phyloP scores from a whole-genome alignment of 352 stramenopile species.

The Pythium myriotylum region DNA sequence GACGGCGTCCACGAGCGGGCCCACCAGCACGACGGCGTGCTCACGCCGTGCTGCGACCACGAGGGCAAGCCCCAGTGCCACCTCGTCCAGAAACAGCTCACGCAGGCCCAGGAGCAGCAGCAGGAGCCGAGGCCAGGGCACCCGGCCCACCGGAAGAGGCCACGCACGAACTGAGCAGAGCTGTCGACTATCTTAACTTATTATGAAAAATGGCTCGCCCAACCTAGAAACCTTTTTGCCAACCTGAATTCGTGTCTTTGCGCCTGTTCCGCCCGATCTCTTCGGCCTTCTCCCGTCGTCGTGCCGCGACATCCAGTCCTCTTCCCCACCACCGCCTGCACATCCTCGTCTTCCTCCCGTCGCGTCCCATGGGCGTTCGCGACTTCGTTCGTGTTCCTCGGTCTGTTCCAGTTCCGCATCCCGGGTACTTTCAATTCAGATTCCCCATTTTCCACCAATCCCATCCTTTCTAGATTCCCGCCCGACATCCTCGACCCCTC shows the following conservation, averaged over 20 bases:
- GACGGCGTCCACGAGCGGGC: constrained; percentile 43
- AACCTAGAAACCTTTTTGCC: too few species aligned
- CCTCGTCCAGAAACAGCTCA: constrained; percentile 12
- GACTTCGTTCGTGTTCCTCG: too few species aligned
- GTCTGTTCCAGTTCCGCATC: too few species aligned
- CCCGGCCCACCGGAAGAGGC: constrained; percentile 3
- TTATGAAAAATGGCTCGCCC: background rate
- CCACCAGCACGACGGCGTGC: constrained; percentile 31
- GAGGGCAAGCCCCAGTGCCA: constrained; percentile 22
- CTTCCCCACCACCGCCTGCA: too few species aligned
- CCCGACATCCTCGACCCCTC: background rate
- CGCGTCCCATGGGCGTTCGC: too few species aligned
- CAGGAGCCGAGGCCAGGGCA: background rate
- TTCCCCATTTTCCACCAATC: background rate
- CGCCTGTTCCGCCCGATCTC: too few species aligned
- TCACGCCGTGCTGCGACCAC: constrained; percentile 25
- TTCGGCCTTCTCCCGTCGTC: too few species aligned
- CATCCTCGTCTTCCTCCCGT: too few species aligned
- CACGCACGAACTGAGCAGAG: background rate
- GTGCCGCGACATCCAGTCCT: too few species aligned
- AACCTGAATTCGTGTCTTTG: too few species aligned
- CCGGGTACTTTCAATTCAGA: too few species aligned
- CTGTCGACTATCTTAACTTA: constrained; percentile 7
- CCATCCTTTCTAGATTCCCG: background rate
- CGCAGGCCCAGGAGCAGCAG: constrained; percentile 5